These are phyloP conservation scores for Fusarium oxysporum DNA, from an alignment of 2,329 filamentous ascomycete species.

Conservation along the genomic window DNA sequence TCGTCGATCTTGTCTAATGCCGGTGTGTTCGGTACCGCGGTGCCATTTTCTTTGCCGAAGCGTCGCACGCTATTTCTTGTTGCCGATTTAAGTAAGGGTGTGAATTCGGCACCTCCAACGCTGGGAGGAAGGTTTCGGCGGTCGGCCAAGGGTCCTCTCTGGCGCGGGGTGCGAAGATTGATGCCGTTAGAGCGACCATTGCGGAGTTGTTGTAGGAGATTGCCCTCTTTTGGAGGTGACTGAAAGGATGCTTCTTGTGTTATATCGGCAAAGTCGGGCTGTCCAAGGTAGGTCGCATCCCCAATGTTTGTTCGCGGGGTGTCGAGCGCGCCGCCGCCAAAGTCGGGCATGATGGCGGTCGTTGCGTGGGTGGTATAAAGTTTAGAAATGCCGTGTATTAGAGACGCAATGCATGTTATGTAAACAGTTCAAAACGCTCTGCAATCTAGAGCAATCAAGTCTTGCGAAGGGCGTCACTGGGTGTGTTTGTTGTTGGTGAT, in stretches of 20 bases:
- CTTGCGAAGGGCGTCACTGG: constrained; percentile 11
- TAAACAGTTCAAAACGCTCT: constrained; percentile 4
- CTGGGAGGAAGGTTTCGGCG: constrained; percentile 76
- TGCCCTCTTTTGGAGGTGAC: constrained; percentile 75
- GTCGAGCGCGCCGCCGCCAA: constrained; percentile 73
- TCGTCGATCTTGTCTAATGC: constrained; percentile 74
- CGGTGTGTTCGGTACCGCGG: constrained; percentile 73
- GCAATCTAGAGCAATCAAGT: background rate
- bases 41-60: constrained; percentile 71
- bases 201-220: constrained; percentile 80
- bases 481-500: constrained; percentile 39
- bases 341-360: constrained; percentile 68
- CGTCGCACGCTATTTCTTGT: constrained; percentile 77
- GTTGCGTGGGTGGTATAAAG: constrained; percentile 24
- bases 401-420: constrained; percentile 37
- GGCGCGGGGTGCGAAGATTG: constrained; percentile 79
- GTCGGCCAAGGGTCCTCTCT: constrained; percentile 75
- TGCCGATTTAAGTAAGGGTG: constrained; percentile 88
- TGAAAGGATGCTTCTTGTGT: constrained; percentile 90
- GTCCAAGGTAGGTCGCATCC: constrained; percentile 84
- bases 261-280: constrained; percentile 78
- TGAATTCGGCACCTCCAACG: constrained; percentile 83
- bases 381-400: constrained; percentile 37
- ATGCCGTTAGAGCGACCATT: constrained; percentile 69
- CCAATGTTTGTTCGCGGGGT: constrained; percentile 87